Evolutionary conservation across 768 basidiomycete genomes (phyloP), one percentile per base, ranked within the genome.

Genomic region (Lactifluus echinatus): DNA sequence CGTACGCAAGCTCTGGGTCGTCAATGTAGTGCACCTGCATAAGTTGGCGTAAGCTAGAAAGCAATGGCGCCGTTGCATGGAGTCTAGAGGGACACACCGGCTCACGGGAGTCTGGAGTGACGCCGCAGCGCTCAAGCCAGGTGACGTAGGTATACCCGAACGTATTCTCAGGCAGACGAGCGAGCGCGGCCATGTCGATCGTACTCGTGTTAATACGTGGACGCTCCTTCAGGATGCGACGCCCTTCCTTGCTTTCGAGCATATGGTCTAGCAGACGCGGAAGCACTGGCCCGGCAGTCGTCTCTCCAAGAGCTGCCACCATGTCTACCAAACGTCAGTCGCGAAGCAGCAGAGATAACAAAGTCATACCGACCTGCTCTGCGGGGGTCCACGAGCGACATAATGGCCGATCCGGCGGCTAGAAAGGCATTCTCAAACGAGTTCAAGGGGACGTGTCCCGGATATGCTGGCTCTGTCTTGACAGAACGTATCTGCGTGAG

Each of bases 1-100:
- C 89, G 70, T 96, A 98, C 24, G 96, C 96, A 11, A 96, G 80
- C 66, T 96, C 94, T 2, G 93, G 93, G 66, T 97, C 92, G 66
- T 88, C 82, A 55, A 98, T 86, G 66, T 97, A 98, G 63, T 86
- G 89, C 6, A 96, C 94, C 94, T 97, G 65, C 10, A 56, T 8
- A 31, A 21, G 10, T 36, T 26, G 59, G 53, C 21, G 19, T 55
- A 23, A 53, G 47, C n/a, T 10, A 46, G 59, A 15, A 42, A 50
- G 58, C 44, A 43, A 15, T 40, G 37, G 34, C 12, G 4, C 4
- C 31, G n/a, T 53, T 23, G 51, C 26, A 43, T 14, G 23, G 24
- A 28, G 44, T 19, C 24, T 1, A 26, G 43, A 4, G 36, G 40
- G 8, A 64, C 83, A 60, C 56, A 97, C 95, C 2, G 91, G 88